phyloP scores from a whole-genome alignment of 2,329 filamentous ascomycete species.

The Fusarium fracticaudum region DNA sequence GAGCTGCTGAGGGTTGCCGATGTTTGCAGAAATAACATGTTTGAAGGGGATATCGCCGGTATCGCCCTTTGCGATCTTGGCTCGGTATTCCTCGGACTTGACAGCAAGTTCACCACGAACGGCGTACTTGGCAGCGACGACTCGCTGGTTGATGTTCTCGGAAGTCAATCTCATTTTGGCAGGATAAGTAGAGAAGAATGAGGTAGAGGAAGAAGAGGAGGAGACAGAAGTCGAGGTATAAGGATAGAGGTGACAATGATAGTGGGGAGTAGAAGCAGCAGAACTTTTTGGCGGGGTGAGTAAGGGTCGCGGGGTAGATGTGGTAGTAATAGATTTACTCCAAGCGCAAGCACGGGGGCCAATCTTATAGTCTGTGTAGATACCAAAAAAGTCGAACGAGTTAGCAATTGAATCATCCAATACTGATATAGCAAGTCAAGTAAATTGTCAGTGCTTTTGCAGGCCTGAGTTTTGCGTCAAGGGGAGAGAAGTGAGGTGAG shows the following conservation, averaged over 20 bases:
- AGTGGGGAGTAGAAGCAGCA: conserved; percentile 12
- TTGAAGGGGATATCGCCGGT: conserved; percentile 77
- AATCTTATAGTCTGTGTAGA: conserved; percentile 25
- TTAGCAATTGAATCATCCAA: conserved; percentile 35
- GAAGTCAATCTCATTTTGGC: conserved; percentile 67
- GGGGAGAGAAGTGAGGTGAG: conserved; percentile 6
- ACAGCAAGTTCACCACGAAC: conserved; percentile 95
- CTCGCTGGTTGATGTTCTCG: conserved; percentile 91
- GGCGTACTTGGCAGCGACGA: conserved; percentile 91
- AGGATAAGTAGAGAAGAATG: conserved; percentile 46
- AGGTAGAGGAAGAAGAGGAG: conserved; percentile 10
- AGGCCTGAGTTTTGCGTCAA: conserved; percentile 26
- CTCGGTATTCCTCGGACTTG: conserved; percentile 90
- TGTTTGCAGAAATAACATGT: conserved; percentile 95
- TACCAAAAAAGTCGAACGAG: conserved; percentile 35
- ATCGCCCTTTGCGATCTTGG: conserved; percentile 70
- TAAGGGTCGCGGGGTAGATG: conserved; percentile 43
- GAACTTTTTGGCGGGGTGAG: conserved; percentile 42
- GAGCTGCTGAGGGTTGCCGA: conserved; percentile 98
- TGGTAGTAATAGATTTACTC: conserved; percentile 35
- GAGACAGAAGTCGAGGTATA: neutral
- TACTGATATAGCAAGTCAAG: conserved; percentile 7
- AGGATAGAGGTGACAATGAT: conserved; percentile 28
- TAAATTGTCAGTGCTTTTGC: conserved; percentile 28
- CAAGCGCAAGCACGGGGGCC: conserved; percentile 28